Base-by-base conservation (phyloP, 257 asterid species). In the Scutellaria minor region DNA sequence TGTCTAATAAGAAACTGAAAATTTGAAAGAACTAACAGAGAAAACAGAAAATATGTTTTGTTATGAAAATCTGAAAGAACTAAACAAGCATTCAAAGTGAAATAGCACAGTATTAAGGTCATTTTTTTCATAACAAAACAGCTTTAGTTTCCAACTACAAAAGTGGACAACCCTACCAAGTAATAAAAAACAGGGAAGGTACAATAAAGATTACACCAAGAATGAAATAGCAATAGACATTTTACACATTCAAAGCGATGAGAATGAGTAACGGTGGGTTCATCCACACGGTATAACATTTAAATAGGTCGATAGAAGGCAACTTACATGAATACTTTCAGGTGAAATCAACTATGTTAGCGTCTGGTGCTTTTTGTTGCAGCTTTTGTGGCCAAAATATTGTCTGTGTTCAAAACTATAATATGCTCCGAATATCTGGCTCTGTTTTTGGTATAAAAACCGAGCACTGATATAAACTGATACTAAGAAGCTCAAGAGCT, bases 401-500 rank as follows among this genome's bases (percentile, higher is more conserved):
- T 5, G 0, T 31, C 37, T 31, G 2, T 31, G 37, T 31, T 35
- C 9, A 18, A 35, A 62, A 42, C 35, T 53, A 44, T 63, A 9
- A 41, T 64, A 45, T 55, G 15, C 3, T 12, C 13, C 7, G 39
- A 44, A 24, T 41, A 41, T 5, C 22, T 11, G 39, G 51, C 35
- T 13, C 41, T 8, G 9, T 37, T 40, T 61, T n/a, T 5, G 3
- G 37, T 31, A 31, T 0, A 31, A 31, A 1, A 31, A 2, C 6
- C 4, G 7, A 12, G 53, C 7, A 46, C 10, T 50, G 50, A 50
- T 35, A 13, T 47, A 48, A 15, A 2, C 37, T 41, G 42, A 1
- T 2, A 31, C 15, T 4, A 35, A 46, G 64, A 62, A 52, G 60
- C 66, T 82, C 86, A 86, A 44, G 92, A 83, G 76, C 86, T 85